phyloP scores from a whole-genome alignment of 2,329 filamentous ascomycete species.

The Bipolaris victoriae region DNA sequence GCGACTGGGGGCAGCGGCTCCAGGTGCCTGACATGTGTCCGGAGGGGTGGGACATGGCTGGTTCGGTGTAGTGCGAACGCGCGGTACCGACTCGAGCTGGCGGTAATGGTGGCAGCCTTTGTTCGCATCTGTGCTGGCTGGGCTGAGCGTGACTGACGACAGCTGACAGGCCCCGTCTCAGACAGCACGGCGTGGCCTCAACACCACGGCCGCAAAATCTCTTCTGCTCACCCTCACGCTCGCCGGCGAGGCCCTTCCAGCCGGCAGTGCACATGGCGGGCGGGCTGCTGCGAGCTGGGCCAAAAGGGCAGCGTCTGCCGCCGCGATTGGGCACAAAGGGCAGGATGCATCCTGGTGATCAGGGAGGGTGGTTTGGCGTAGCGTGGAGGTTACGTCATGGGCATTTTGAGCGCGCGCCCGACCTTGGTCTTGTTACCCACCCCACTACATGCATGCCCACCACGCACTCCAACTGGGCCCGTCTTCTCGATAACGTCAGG shows the following conservation, averaged over 20 bases:
- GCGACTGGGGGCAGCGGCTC: slow-evolving; percentile 16
- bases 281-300: slow-evolving; percentile 16
- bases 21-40: slow-evolving; percentile 5
- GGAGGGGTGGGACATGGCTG: slow-evolving; percentile 1
- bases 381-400: slow-evolving; percentile 24
- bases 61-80: neutral
- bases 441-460: slow-evolving; percentile 23
- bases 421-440: slow-evolving; percentile 25
- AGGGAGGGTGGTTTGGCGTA: slow-evolving; percentile 16
- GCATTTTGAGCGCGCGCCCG: slow-evolving; percentile 14
- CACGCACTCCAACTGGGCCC: slow-evolving; percentile 27
- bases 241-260: neutral
- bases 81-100: neutral
- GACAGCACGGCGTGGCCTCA: neutral
- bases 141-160: slow-evolving; percentile 14
- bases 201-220: neutral
- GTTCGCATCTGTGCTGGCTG: neutral
- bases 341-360: slow-evolving; percentile 16
- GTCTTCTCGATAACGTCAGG: slow-evolving; percentile 35
- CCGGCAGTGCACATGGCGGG: slow-evolving; percentile 1
- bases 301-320: slow-evolving; percentile 14
- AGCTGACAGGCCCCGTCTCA: slow-evolving; percentile 10
- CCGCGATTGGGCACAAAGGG: slow-evolving; percentile 19
- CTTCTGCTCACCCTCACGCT: neutral
- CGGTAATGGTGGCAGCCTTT: neutral